Conservation (phyloP, 306 rosid species). For the Luffa aegyptiaca region DNA sequence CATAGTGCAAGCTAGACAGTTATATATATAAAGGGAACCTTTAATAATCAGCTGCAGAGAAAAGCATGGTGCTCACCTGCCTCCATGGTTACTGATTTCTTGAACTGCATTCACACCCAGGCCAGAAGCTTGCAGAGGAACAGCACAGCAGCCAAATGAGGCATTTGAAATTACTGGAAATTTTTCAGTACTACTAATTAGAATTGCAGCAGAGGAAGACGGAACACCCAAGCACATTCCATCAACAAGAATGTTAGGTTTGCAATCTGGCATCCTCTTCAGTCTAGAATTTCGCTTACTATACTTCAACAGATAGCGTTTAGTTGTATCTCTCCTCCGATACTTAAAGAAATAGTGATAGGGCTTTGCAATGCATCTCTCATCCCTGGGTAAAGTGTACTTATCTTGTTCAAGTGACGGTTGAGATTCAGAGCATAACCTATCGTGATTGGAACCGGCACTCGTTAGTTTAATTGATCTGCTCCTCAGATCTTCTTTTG, state of each 20-base stretch:
- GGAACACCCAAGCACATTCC: constrained; percentile 10
- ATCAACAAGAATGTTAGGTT: not conserved
- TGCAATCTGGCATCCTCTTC: constrained; percentile 1
- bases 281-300: constrained; percentile 28
- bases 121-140: constrained; percentile 4
- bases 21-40: not conserved
- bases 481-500: constrained; percentile 45
- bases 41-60: not conserved
- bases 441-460: constrained; percentile 20
- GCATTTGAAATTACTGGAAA: not conserved
- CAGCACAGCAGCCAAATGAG: constrained; percentile 4
- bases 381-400: constrained; percentile 11
- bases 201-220: not conserved
- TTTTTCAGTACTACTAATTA: not conserved
- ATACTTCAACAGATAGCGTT: constrained; percentile 37
- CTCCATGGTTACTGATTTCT: not conserved
- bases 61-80: not conserved
- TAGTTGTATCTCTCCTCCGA: constrained; percentile 12
- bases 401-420: constrained; percentile 19
- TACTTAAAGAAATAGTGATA: constrained; percentile 25
- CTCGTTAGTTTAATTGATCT: constrained; percentile 28
- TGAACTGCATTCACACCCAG: constrained; percentile 6
- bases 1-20: not conserved
- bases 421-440: constrained; percentile 25
- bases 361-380: constrained; percentile 17